Conservation (phyloP, 768 basidiomycete species). For the Hysterangium stoloniferum region DNA sequence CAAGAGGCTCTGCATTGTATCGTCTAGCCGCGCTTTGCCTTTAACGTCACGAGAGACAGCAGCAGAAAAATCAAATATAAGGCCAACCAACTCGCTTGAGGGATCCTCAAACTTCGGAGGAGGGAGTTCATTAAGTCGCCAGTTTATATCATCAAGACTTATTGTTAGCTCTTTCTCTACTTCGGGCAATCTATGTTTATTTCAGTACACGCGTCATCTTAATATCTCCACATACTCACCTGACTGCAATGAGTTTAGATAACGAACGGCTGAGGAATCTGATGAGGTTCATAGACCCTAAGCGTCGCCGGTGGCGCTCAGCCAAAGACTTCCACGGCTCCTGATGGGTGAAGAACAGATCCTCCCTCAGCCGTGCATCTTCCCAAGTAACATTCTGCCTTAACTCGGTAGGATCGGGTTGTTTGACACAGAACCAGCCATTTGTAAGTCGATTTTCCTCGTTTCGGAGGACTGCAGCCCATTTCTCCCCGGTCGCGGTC, state of each 20-base stretch:
- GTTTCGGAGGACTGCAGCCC: slow-evolving; percentile 31
- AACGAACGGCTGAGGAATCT: slow-evolving; percentile 6
- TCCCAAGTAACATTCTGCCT: slow-evolving; percentile 47
- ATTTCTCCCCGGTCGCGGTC: slow-evolving; percentile 42
- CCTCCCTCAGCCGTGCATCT: slow-evolving; percentile 49
- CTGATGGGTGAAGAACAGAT: slow-evolving; percentile 40
- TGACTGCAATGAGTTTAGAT: slow-evolving; percentile 5
- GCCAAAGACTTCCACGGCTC: slow-evolving; percentile 9
- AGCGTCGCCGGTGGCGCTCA: background rate
- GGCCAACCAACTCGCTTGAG: slow-evolving; percentile 43
- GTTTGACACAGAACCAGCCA: slow-evolving; percentile 55
- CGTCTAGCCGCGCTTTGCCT: slow-evolving; percentile 24
- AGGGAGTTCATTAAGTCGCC: slow-evolving; percentile 30
- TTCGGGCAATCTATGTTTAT: slow-evolving; percentile 45
- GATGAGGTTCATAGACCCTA: slow-evolving; percentile 10
- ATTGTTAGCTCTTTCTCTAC: slow-evolving; percentile 51
- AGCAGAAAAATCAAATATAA: slow-evolving; percentile 39
- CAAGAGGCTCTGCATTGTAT: background rate
- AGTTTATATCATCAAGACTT: slow-evolving; percentile 33
- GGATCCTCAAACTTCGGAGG: slow-evolving; percentile 49
- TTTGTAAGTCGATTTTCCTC: slow-evolving; percentile 33
- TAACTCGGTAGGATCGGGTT: slow-evolving; percentile 43
- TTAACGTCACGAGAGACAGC: slow-evolving; percentile 40
- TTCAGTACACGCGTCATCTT: background rate
- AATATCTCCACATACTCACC: background rate